Conservation (phyloP, 768 basidiomycete genomes). For the Favolaschia claudopus region DNA sequence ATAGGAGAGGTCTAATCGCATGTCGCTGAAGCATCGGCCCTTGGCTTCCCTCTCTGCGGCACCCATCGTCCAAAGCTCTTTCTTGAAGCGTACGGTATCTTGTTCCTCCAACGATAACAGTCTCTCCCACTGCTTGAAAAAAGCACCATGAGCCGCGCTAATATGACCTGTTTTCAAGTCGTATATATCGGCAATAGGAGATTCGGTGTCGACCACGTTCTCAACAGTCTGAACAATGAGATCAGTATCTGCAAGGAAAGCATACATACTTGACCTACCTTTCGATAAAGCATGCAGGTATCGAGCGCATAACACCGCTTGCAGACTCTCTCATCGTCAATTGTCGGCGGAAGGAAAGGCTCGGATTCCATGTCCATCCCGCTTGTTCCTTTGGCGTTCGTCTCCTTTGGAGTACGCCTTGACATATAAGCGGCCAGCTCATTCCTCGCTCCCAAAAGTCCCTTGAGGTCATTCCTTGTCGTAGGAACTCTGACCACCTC, state of each 20-base stretch:
- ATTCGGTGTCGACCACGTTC: conserved; percentile 57
- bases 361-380: no score
- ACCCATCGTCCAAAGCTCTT: conserved; percentile 93
- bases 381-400: no score
- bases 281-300: conserved; percentile 93
- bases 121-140: conserved; percentile 92
- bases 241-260: conserved; percentile 17
- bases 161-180: conserved; percentile 84
- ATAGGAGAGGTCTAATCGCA: conserved; percentile 68
- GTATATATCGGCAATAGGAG: conserved; percentile 73
- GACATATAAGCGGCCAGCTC: conserved; percentile 83
- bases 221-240: conserved; percentile 71
- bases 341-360: conserved; percentile 84
- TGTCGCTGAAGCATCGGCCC: conserved; percentile 85
- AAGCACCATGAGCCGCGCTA: conserved; percentile 66
- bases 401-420: conserved; percentile 46
- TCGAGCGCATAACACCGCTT: conserved; percentile 84
- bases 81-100: conserved; percentile 82
- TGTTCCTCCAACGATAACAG: conserved; percentile 87
- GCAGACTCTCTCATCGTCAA: conserved; percentile 83
- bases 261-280: conserved; percentile 50
- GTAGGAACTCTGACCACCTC: conserved; percentile 86
- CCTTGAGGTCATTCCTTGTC: conserved; percentile 83
- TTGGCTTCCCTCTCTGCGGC: conserved; percentile 79
- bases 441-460: conserved; percentile 83